Conservation (phyloP, 192 early-diverging fungal species). For the Rhizophagus prolifer region DNA sequence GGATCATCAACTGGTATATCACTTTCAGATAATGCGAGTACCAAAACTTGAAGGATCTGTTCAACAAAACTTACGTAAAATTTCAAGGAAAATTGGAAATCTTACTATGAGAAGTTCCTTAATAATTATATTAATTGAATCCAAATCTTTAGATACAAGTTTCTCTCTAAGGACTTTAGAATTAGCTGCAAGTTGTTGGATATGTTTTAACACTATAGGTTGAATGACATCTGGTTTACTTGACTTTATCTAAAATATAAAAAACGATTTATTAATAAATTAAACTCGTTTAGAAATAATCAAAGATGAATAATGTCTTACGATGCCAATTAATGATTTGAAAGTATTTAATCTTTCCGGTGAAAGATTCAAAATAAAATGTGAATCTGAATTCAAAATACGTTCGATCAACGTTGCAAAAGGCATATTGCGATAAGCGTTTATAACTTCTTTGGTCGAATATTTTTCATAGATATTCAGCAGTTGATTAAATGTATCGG, state of each 20-base stretch:
- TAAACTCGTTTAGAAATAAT: neutral
- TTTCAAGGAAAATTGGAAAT: too few relatives aligned
- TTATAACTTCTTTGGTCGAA: neutral
- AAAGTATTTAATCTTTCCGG: slow-evolving; percentile 6
- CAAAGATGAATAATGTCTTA: neutral
- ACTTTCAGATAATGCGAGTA: slow-evolving; percentile 15
- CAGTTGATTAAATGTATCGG: neutral
- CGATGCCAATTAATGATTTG: slow-evolving; percentile 16
- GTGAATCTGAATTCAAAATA: slow-evolving; percentile 25
- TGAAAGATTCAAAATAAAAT: neutral
- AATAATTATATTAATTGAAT: neutral
- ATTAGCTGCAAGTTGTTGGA: slow-evolving; percentile 26
- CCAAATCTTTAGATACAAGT: slow-evolving; percentile 11
- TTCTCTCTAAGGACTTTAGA: slow-evolving; percentile 23
- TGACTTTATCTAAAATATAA: slow-evolving; percentile 17
- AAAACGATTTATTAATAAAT: neutral
- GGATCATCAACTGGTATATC: slow-evolving; percentile 20
- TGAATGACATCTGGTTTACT: slow-evolving; percentile 24
- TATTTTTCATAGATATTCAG: slow-evolving; percentile 16
- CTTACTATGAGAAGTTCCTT: slow-evolving; percentile 19
- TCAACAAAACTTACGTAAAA: neutral
- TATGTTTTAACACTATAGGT: slow-evolving; percentile 25
- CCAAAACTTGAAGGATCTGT: slow-evolving; percentile 19
- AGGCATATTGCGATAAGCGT: neutral
- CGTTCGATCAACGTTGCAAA: slow-evolving; percentile 20